Evolutionary conservation across 345 rosid genomes (phyloP), one percentile per base, ranked within the genome.

Genomic region (Lenwebbia sp.): DNA sequence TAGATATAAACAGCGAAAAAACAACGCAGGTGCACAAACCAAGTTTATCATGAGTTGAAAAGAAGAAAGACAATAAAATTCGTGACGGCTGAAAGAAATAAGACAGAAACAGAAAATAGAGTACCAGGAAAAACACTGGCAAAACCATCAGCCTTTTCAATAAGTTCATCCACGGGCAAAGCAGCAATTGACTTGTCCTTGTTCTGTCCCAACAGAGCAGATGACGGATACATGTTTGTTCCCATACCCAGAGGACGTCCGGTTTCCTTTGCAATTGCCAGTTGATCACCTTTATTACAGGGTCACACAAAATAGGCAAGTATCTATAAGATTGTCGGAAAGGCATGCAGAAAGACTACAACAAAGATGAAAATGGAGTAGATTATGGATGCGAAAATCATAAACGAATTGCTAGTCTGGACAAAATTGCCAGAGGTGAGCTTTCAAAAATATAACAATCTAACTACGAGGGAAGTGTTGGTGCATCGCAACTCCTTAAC

Each of bases 211-310:
- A 93, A 88, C 81, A 93, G 87, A 83, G 94, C 85, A 57, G 96
- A 92, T 55, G 96, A 91, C 75, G 94, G 96, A 88, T 92, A 93
- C 94, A 93, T 93, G 88, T 93, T 92, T 75, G 95, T 91, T 86
- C 95, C 95, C 94, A 92, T 93, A 83, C 94, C 95, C 28, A 93
- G 89, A 25, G 94, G 94, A 5, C 94, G 96, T 78, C 94, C 96
- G 4, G 94, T 93, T 92, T 93, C 96, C 86, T 93, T 93, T 52
- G 15, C 94, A 78, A 93, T 93, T n/a, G 94, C 96, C 83, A 93
- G 89, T 87, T 93, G 94, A 89, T 93, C 95, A 84, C 95, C 95
- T 93, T 33, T 19, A 70, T 70, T 37, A 70, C 78, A 37, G 26
- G 57, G 33, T 30, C 33, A 57, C 22, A 60, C 33, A 54, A 21